phyloP scores from a whole-genome alignment of 164 flowering plant species.

The Brasenia schreberi region DNA sequence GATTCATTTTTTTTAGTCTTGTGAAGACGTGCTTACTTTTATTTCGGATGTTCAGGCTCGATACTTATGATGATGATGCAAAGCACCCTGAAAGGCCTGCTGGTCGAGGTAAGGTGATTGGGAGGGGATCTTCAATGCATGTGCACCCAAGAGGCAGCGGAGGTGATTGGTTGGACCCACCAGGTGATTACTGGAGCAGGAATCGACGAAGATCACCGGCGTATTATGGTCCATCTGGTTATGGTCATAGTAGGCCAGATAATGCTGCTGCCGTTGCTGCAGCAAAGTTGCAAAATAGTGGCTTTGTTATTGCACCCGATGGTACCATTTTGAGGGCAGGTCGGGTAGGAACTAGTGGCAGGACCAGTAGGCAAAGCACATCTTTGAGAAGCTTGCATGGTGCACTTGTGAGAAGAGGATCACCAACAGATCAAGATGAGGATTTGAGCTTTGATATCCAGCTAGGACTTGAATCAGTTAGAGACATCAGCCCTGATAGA shows the following conservation, averaged over 20 bases:
- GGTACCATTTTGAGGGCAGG: conserved; percentile 16
- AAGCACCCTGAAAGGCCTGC: conserved; percentile 13
- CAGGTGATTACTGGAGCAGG: conserved; percentile 17
- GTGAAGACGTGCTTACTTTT: not conserved
- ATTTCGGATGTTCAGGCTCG: conserved; percentile 16
- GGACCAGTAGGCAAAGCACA: conserved; percentile 13
- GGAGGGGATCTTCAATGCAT: conserved; percentile 17
- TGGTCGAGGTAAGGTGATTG: conserved; percentile 3
- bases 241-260: conserved; percentile 8
- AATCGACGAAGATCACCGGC: conserved; percentile 19
- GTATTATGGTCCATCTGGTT: conserved; percentile 10
- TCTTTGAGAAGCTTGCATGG: conserved; percentile 2
- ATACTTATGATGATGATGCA: conserved; percentile 11
- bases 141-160: conserved; percentile 18
- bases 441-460: conserved; percentile 12
- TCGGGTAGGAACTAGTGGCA: conserved; percentile 10
- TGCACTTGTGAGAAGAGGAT: conserved; percentile 20
- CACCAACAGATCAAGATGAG: conserved; percentile 28
- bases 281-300: conserved; percentile 17
- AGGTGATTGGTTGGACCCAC: conserved; percentile 15
- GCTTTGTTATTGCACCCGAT: conserved; percentile 19
- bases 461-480: conserved; percentile 11
- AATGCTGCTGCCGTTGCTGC: conserved; percentile 15
- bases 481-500: conserved; percentile 20
- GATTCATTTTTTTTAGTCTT: not conserved